These are phyloP conservation scores for Yamadazyma laniorum DNA, from an alignment of 805 yeast genomes.

Conservation along the genomic window DNA sequence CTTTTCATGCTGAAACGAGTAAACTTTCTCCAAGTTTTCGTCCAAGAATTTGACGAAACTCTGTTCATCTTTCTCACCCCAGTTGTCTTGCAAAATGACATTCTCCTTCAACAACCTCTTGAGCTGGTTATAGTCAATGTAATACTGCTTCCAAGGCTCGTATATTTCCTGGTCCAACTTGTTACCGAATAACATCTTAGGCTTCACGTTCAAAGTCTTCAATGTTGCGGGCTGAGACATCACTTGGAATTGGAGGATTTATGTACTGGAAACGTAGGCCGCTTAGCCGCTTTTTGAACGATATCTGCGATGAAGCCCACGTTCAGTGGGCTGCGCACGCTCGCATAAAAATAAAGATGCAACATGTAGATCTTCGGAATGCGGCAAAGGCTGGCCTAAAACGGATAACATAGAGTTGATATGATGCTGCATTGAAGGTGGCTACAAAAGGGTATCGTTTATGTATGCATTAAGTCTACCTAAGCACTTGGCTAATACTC, in stretches of 20 bases:
- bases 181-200: slow-evolving; percentile 78
- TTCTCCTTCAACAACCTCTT: slow-evolving; percentile 71
- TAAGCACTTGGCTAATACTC: no score
- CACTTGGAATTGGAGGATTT: background rate
- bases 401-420: no score
- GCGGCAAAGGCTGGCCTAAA: no score
- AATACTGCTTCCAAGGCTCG: slow-evolving; percentile 82
- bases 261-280: no score
- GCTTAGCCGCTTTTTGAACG: background rate
- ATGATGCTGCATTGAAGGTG: no score
- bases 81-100: slow-evolving; percentile 45
- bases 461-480: no score
- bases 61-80: slow-evolving; percentile 74
- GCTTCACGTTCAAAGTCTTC: slow-evolving; percentile 8
- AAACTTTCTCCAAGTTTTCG: slow-evolving; percentile 72
- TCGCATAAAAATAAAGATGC: background rate
- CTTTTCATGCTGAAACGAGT: slow-evolving; percentile 64
- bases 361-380: no score
- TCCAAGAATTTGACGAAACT: slow-evolving; percentile 66
- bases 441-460: no score
- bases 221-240: slow-evolving; percentile 2
- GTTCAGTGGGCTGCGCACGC: background rate
- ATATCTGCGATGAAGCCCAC: background rate
- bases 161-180: slow-evolving; percentile 78
- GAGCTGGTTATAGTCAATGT: slow-evolving; percentile 62